Percentiles rank a stretch among this genome's conserved stretches.
These are phyloP conservation scores for Akanthomyces lecanii DNA, from an alignment of 2,329 filamentous ascomycete species.

Conservation along the genomic window DNA sequence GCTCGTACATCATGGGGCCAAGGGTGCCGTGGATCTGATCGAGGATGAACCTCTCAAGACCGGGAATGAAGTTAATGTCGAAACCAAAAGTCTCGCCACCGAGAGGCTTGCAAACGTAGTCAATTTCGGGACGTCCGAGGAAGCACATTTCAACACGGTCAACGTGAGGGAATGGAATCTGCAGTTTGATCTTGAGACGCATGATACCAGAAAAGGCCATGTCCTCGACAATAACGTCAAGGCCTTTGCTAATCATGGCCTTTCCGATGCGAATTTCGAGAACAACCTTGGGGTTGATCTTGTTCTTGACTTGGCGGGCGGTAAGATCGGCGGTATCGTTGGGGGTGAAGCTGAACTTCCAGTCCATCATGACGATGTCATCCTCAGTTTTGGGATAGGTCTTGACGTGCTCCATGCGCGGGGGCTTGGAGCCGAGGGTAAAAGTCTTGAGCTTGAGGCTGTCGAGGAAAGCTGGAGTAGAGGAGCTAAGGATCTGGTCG, in stretches of 20 bases:
- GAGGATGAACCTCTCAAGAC: conserved; percentile 86
- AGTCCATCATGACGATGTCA: conserved; percentile 97
- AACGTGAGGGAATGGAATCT: conserved; percentile 91
- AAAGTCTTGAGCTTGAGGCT: conserved; percentile 92
- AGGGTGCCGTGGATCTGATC: conserved; percentile 95
- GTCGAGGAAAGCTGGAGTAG: conserved; percentile 88
- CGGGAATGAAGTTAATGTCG: conserved; percentile 98
- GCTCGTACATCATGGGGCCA: conserved; percentile 95
- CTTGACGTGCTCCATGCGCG: conserved; percentile 95
- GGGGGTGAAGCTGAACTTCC: conserved; percentile 99
- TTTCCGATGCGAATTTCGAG: conserved; percentile 94
- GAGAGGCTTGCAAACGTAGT: conserved; percentile 96
- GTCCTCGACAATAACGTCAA: conserved; percentile 96
- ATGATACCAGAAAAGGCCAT: conserved; percentile 95
- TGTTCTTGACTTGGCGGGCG: conserved; percentile 81
- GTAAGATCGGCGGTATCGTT: conserved; percentile 94
- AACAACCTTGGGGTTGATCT: conserved; percentile 94
- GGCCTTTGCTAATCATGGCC: conserved; percentile 91
- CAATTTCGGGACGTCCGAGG: conserved; percentile 79
- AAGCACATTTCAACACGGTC: conserved; percentile 95
- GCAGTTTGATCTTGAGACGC: conserved; percentile 96
- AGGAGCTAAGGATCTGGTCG: conserved; percentile 89
- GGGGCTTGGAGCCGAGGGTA: conserved; percentile 89
- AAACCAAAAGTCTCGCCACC: conserved; percentile 95
- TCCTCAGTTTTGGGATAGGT: conserved; percentile 95